Evolutionary conservation across 495 filamentous ascomycete species (phyloP).

Genomic region (Daldinia loculata): DNA sequence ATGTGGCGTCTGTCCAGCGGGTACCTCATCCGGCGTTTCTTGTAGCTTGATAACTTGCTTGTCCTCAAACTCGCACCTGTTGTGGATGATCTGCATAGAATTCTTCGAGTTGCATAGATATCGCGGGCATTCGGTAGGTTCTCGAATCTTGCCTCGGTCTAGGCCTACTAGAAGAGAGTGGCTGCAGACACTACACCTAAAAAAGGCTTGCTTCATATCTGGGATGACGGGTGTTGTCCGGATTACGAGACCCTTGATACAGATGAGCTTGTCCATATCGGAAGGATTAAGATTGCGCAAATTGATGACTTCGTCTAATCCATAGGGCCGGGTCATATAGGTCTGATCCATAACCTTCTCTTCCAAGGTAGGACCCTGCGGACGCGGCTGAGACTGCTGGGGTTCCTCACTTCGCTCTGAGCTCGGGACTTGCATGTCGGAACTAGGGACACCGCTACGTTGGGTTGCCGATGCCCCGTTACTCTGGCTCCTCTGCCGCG

Average conservation of each 20-base stretch:
- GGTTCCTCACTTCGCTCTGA: constrained; percentile 71
- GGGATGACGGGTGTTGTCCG: constrained; percentile 95
- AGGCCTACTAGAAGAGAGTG: constrained; percentile 90
- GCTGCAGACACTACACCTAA: constrained; percentile 91
- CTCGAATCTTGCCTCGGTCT: constrained; percentile 94
- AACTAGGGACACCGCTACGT: constrained; percentile 62
- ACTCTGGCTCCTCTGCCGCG: constrained; percentile 67
- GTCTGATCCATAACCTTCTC: constrained; percentile 72
- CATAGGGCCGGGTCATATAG: constrained; percentile 89
- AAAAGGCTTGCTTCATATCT: constrained; percentile 95
- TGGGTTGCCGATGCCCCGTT: constrained; percentile 55
- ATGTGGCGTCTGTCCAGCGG: constrained; percentile 97
- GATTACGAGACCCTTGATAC: constrained; percentile 96
- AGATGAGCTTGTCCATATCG: constrained; percentile 95
- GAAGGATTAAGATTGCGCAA: constrained; percentile 94
- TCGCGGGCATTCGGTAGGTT: constrained; percentile 90
- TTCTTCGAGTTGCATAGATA: constrained; percentile 84
- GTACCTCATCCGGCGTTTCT: constrained; percentile 93
- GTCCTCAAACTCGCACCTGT: constrained; percentile 92
- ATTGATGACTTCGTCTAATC: constrained; percentile 86
- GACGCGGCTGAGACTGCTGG: constrained; percentile 44
- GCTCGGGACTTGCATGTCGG: constrained; percentile 75
- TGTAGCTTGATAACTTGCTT: constrained; percentile 99
- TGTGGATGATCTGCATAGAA: constrained; percentile 98
- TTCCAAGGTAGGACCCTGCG: constrained; percentile 52